These are phyloP conservation scores for Pseudovirgaria hyperparasitica DNA, from an alignment of 2,329 filamentous ascomycete species.

Conservation along the genomic window DNA sequence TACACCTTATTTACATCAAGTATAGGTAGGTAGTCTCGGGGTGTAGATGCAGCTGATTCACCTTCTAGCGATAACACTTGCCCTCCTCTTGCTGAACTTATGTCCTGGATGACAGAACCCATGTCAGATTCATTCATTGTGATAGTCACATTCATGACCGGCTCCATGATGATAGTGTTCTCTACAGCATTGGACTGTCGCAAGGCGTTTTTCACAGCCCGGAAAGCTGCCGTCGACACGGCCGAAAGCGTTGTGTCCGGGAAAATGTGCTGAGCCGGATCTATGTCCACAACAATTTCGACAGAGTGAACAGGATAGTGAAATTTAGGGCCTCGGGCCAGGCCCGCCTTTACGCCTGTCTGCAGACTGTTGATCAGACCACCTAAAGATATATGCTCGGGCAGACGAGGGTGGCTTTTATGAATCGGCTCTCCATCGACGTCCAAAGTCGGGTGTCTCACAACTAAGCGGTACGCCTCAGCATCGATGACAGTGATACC, in stretches of 20 bases:
- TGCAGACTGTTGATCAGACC: slow-evolving; percentile 45
- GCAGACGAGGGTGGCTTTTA: slow-evolving; percentile 34
- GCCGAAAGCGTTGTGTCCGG: slow-evolving; percentile 54
- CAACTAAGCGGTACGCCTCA: slow-evolving; percentile 59
- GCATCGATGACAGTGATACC: too few species aligned
- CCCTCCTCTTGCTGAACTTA: slow-evolving; percentile 60
- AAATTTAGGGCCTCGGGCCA: slow-evolving; percentile 73
- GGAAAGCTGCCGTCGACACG: slow-evolving; percentile 52
- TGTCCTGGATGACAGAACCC: slow-evolving; percentile 70
- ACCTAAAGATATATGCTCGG: slow-evolving; percentile 38
- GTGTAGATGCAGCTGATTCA: slow-evolving; percentile 4
- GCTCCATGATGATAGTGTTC: slow-evolving; percentile 66
- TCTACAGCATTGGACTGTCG: slow-evolving; percentile 43
- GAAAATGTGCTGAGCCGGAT: slow-evolving; percentile 52
- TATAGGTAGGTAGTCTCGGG: slow-evolving; percentile 19
- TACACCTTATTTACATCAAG: slow-evolving; percentile 72
- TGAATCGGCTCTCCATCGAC: slow-evolving; percentile 25
- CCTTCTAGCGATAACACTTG: slow-evolving; percentile 57
- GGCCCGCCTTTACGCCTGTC: slow-evolving; percentile 70
- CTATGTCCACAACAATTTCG: slow-evolving; percentile 55
- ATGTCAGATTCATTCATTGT: slow-evolving; percentile 71
- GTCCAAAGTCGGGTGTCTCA: slow-evolving; percentile 39
- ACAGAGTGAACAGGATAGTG: slow-evolving; percentile 70
- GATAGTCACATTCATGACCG: slow-evolving; percentile 84
- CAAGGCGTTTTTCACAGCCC: slow-evolving; percentile 54